Percentiles rank a stretch among this genome's conserved stretches.
Conservation (phyloP, 2,329 filamentous ascomycete genomes). For the Ustilaginoidea virens region DNA sequence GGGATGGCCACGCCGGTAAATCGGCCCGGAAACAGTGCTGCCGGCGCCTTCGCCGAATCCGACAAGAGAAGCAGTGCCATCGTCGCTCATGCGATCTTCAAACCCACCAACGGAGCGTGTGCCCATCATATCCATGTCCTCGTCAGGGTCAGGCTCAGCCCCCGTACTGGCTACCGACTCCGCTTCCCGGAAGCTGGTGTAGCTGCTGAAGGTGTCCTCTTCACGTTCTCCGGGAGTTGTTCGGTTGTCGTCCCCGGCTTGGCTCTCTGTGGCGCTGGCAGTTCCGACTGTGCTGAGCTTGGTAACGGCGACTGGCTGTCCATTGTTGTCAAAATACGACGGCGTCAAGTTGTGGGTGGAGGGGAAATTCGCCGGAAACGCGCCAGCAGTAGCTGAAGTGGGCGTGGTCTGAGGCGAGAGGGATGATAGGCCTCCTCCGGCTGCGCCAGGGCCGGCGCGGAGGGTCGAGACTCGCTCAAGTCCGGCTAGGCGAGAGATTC, state of each 20-base stretch:
- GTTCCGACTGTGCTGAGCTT: conserved; percentile 85
- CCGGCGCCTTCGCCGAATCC: conserved; percentile 87
- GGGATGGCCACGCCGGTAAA: conserved; percentile 39
- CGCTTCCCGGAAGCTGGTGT: conserved; percentile 42
- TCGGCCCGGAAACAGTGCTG: conserved; percentile 68
- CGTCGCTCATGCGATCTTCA: conserved; percentile 70
- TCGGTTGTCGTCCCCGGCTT: conserved; percentile 37
- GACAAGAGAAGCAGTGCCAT: conserved; percentile 69
- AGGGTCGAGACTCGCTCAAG: conserved; percentile 75
- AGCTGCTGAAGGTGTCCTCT: conserved; percentile 59
- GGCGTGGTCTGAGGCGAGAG: conserved; percentile 34
- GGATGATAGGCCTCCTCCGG: conserved; percentile 15
- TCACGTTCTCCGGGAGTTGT: conserved; percentile 39
- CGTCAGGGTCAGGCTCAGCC: conserved; percentile 28
- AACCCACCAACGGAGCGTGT: conserved; percentile 33
- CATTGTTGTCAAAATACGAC: conserved; percentile 68
- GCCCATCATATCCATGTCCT: conserved; percentile 30
- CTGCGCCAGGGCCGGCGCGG: conserved; percentile 30
- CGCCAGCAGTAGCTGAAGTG: conserved; percentile 26
- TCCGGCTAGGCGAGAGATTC: conserved; percentile 88
- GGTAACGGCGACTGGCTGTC: conserved; percentile 50
- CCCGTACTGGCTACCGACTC: conserved; percentile 41
- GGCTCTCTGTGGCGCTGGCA: conserved; percentile 72
- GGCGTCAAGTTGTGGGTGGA: conserved; percentile 31
- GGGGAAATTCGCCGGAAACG: conserved; percentile 24